phyloP scores from a whole-genome alignment of 352 stramenopile genomes.

The Blastocystis sp. region DNA sequence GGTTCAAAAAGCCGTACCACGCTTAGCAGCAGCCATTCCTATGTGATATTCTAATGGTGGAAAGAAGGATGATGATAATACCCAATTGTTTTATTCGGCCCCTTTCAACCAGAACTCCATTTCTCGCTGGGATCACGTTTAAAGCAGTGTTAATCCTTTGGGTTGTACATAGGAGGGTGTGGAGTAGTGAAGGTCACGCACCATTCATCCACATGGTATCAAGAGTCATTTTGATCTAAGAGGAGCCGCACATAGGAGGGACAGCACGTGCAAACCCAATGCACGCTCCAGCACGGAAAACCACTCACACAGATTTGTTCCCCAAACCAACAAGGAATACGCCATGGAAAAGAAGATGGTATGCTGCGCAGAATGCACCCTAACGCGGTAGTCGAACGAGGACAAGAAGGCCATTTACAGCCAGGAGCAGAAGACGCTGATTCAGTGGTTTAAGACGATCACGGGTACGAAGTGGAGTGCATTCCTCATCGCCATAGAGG shows the following conservation, averaged over 20 bases:
- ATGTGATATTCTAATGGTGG: conserved; percentile 53
- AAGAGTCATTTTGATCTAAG: no score
- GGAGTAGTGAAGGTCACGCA: no score
- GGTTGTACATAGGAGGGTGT: no score
- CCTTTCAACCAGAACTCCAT: not conserved
- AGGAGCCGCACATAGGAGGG: no score
- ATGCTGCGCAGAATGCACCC: not conserved
- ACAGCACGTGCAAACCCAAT: no score
- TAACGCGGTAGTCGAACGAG: conserved; percentile 26
- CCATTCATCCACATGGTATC: no score
- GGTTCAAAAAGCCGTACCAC: conserved; percentile 51
- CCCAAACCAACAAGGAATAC: not conserved
- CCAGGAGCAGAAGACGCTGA: conserved; percentile 13
- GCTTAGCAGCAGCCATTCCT: conserved; percentile 71
- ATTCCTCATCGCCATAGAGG: not conserved
- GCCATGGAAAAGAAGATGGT: not conserved
- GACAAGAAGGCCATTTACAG: conserved; percentile 67
- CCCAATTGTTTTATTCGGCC: conserved; percentile 39
- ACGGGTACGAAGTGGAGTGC: not conserved
- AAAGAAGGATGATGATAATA: not conserved
- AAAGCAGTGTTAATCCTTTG: no score
- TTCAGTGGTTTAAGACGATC: conserved; percentile 71
- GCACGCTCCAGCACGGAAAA: no score
- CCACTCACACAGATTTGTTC: not conserved
- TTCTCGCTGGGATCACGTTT: conserved; percentile 7